Conservation (phyloP, 208 protist genomes). For the Crithidia thermophila region DNA sequence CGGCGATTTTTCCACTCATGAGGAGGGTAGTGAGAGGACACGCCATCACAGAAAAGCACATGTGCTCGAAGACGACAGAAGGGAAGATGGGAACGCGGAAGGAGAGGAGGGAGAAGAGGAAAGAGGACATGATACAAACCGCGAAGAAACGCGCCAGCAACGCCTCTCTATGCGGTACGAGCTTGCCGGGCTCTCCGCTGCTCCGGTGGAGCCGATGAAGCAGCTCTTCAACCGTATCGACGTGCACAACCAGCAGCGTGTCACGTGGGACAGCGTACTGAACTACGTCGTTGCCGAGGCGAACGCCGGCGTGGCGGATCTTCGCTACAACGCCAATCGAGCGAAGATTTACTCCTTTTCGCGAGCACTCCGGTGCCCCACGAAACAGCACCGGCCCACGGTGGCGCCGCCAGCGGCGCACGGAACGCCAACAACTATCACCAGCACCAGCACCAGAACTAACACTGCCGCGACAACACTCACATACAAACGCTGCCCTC, state of each 20-base stretch:
- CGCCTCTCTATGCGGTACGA: conserved; percentile 29
- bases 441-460: too few species aligned
- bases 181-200: conserved; percentile 11
- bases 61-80: background rate
- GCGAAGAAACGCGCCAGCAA: conserved; percentile 17
- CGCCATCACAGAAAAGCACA: background rate
- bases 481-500: conserved; percentile 15
- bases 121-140: conserved; percentile 12
- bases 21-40: background rate
- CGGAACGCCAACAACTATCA: too few species aligned
- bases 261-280: conserved; percentile 68
- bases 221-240: conserved; percentile 60
- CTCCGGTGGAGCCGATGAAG: conserved; percentile 36
- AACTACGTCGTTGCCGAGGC: conserved; percentile 59
- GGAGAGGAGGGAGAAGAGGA: background rate
- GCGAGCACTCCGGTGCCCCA: conserved; percentile 16
- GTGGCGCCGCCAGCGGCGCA: background rate
- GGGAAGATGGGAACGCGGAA: background rate
- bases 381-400: background rate
- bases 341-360: conserved; percentile 55
- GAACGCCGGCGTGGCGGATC: conserved; percentile 1
- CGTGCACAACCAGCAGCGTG: conserved; percentile 38
- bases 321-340: conserved; percentile 22
- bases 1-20: conserved; percentile 39
- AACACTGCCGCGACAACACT: background rate